Evolutionary conservation across 805 yeast species (phyloP).

Genomic region (Starmerella geochares): DNA sequence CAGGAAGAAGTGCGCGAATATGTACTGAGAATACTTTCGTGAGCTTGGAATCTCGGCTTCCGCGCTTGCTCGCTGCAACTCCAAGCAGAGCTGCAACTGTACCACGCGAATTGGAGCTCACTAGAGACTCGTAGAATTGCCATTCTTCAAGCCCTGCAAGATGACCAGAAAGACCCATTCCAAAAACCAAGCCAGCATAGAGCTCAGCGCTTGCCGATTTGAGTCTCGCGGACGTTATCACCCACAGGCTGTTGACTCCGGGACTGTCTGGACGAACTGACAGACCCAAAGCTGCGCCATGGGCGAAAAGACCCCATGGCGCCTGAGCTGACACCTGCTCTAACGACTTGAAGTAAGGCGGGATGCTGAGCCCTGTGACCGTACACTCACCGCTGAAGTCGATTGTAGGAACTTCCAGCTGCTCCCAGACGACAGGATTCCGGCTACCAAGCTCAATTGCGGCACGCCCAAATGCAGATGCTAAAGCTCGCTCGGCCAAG

Average conservation of each 20-base stretch:
- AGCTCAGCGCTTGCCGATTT: slow-evolving; percentile 51
- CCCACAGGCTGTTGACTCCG: slow-evolving; percentile 83
- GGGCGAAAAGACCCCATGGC: slow-evolving; percentile 47
- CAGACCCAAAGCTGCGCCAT: slow-evolving; percentile 81
- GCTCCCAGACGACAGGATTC: slow-evolving; percentile 73
- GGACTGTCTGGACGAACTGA: slow-evolving; percentile 57
- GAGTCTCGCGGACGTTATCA: slow-evolving; percentile 55
- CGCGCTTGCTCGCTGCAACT: slow-evolving; percentile 77
- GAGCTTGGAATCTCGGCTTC: slow-evolving; percentile 74
- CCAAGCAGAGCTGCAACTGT: slow-evolving; percentile 84
- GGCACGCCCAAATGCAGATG: slow-evolving; percentile 70
- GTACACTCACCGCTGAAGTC: slow-evolving; percentile 40
- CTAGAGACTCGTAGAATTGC: slow-evolving; percentile 88
- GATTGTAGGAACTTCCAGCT: slow-evolving; percentile 66
- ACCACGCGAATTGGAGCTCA: slow-evolving; percentile 75
- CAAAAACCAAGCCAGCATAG: slow-evolving; percentile 91
- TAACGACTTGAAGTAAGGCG: slow-evolving; percentile 8
- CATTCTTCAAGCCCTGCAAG: slow-evolving; percentile 77
- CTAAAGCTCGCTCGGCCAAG: slow-evolving; percentile 60
- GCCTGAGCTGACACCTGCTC: slow-evolving; percentile 4
- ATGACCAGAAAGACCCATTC: slow-evolving; percentile 87
- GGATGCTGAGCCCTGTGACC: slow-evolving; percentile 12
- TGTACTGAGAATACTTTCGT: slow-evolving; percentile 90
- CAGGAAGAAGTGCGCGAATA: slow-evolving; percentile 80
- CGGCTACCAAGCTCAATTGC: slow-evolving; percentile 59